A percentile compares a stretch with the other conserved stretches of the same genome.
Evolutionary conservation across 805 yeast genomes (phyloP).

Genomic region (Tetrapisispora fleetii): DNA sequence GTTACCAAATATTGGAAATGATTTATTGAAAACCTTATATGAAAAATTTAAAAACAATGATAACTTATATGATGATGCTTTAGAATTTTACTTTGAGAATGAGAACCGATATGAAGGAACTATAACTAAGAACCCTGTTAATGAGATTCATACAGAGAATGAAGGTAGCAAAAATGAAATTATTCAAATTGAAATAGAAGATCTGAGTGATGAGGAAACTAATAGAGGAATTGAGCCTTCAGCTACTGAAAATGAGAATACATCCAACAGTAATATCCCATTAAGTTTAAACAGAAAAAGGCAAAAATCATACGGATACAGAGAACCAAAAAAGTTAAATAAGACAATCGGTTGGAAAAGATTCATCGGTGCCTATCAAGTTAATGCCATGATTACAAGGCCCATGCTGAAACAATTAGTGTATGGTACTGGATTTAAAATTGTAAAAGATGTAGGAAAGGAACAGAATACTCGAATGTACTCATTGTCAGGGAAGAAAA

Average conservation of each 20-base stretch:
- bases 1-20: constrained; percentile 26
- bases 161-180: not conserved
- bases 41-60: constrained; percentile 19
- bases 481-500: constrained; percentile 17
- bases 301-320: not conserved
- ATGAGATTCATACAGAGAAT: not conserved
- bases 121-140: not conserved
- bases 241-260: no score
- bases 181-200: not conserved
- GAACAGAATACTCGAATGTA: constrained; percentile 12
- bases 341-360: constrained; percentile 28
- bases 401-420: constrained; percentile 40
- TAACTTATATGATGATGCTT: constrained; percentile 31
- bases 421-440: constrained; percentile 35
- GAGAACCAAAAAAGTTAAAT: constrained; percentile 9
- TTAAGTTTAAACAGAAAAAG: not conserved
- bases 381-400: constrained; percentile 64
- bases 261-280: no score
- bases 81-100: constrained; percentile 33
- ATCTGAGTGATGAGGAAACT: not conserved
- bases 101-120: not conserved
- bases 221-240: no score
- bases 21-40: constrained; percentile 17
- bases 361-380: constrained; percentile 51
- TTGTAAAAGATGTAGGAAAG: constrained; percentile 30